Percentiles rank a stretch among this genome's conserved stretches.
phyloP scores from a whole-genome alignment of 192 early-diverging fungal genomes.

The Dimargaris xerosporica region DNA sequence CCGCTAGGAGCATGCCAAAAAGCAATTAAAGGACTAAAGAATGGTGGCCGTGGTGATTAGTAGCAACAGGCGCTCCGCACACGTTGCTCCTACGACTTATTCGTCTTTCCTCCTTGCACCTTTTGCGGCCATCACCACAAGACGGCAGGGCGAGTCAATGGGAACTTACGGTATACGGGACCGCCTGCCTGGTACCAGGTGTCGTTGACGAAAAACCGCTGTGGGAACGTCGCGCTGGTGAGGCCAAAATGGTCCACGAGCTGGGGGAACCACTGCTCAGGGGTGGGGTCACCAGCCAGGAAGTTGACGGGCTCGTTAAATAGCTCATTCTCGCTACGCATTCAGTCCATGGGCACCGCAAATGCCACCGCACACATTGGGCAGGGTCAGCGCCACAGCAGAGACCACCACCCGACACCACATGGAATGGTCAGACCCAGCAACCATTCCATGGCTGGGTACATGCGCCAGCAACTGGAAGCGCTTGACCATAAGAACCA shows the following conservation, averaged over 20 bases:
- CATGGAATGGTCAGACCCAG: no score
- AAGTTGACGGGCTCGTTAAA: not conserved
- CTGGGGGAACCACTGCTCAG: slow-evolving; percentile 23
- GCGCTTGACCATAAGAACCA: no score
- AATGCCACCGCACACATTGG: not conserved
- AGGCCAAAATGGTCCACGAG: slow-evolving; percentile 25
- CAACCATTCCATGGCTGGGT: no score
- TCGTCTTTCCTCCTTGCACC: no score
- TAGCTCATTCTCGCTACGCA: not conserved
- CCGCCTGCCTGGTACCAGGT: slow-evolving; percentile 23
- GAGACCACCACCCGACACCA: not conserved
- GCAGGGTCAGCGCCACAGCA: not conserved
- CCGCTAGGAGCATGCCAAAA: no score
- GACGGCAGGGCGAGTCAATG: not conserved
- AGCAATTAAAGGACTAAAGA: not conserved
- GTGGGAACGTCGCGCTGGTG: slow-evolving; percentile 23
- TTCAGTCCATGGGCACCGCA: not conserved
- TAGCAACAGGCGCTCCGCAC: not conserved
- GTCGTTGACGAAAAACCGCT: slow-evolving; percentile 25
- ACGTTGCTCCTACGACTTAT: no score
- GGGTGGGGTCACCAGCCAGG: slow-evolving; percentile 4
- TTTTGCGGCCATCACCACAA: no score
- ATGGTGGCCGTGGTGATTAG: not conserved
- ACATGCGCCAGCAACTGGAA: no score
- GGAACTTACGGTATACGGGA: slow-evolving; percentile 18